Evolutionary conservation across 306 rosid species (phyloP).

Genomic region (Acacia melanoxylon): DNA sequence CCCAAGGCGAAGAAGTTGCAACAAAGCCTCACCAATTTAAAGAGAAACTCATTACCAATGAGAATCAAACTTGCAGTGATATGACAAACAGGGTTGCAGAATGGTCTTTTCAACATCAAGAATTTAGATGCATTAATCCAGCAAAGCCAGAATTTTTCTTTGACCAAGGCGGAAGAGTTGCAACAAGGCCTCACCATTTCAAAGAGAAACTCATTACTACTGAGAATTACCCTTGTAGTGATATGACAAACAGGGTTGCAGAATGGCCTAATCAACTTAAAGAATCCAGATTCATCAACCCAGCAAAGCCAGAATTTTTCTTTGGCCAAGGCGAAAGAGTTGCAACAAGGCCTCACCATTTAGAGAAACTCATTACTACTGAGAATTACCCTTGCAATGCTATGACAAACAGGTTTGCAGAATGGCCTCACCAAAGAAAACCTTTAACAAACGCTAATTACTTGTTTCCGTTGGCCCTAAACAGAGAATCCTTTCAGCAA

Average conservation of each 20-base stretch:
- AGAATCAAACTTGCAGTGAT: not conserved
- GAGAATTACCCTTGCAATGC: slow-evolving; percentile 11
- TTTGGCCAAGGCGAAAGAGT: not conserved
- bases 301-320: slow-evolving; percentile 28
- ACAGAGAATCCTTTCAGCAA: slow-evolving; percentile 27
- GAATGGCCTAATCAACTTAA: slow-evolving; percentile 14
- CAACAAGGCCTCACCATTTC: not conserved
- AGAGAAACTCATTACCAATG: slow-evolving; percentile 1
- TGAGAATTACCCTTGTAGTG: slow-evolving; percentile 5
- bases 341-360: not conserved
- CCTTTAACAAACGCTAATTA: slow-evolving; percentile 41
- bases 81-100: not conserved
- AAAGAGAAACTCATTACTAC: not conserved
- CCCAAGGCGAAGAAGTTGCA: not conserved
- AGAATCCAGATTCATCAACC: slow-evolving; percentile 16
- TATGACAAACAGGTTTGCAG: slow-evolving; percentile 17
- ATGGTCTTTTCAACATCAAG: not conserved
- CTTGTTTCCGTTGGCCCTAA: not conserved
- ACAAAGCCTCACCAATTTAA: not conserved
- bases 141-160: slow-evolving; percentile 25
- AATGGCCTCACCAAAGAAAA: slow-evolving; percentile 18
- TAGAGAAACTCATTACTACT: not conserved
- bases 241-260: slow-evolving; percentile 17
- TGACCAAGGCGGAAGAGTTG: not conserved
- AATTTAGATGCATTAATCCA: no score